A percentile compares a stretch with the other conserved stretches of the same genome.
Conservation (phyloP, 768 basidiomycete species). For the Paxillus involutus region DNA sequence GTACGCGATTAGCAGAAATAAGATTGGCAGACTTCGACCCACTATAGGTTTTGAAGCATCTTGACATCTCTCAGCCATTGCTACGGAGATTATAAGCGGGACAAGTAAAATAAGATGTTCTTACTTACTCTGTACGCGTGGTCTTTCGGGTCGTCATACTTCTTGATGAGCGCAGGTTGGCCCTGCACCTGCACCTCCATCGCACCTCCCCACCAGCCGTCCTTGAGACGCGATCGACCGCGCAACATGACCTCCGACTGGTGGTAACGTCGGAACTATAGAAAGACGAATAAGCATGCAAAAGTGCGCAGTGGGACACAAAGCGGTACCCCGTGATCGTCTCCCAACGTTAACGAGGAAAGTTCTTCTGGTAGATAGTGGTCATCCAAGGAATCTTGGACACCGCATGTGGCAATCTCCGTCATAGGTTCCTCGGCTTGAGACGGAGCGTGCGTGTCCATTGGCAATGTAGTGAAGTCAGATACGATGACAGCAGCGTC, state of each 20-base stretch:
- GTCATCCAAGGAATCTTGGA: conserved; percentile 15
- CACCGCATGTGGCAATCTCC: conserved; percentile 20
- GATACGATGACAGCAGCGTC: conserved; percentile 4
- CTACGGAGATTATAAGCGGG: conserved; percentile 22
- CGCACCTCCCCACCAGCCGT: conserved; percentile 49
- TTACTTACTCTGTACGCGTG: conserved; percentile 32
- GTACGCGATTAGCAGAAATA: neutral
- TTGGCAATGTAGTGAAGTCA: neutral
- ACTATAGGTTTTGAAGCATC: conserved; percentile 51
- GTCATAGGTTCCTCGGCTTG: conserved; percentile 8
- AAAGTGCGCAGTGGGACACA: neutral
- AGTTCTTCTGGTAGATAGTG: conserved; percentile 22
- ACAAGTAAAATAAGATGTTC: neutral
- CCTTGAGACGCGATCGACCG: conserved; percentile 35
- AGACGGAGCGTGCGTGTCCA: neutral
- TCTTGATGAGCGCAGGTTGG: conserved; percentile 40
- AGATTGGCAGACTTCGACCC: conserved; percentile 10
- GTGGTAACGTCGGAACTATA: conserved; percentile 49
- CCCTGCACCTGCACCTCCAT: conserved; percentile 42
- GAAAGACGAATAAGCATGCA: conserved; percentile 5
- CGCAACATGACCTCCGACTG: conserved; percentile 46
- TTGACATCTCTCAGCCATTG: conserved; percentile 52
- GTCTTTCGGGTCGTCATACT: conserved; percentile 40
- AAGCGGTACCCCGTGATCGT: conserved; percentile 35
- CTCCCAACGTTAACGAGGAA: conserved; percentile 19